A percentile compares a stretch with the other conserved stretches of the same genome.
phyloP scores from a whole-genome alignment of 257 asterid species.

The Solanum tarapatanum region DNA sequence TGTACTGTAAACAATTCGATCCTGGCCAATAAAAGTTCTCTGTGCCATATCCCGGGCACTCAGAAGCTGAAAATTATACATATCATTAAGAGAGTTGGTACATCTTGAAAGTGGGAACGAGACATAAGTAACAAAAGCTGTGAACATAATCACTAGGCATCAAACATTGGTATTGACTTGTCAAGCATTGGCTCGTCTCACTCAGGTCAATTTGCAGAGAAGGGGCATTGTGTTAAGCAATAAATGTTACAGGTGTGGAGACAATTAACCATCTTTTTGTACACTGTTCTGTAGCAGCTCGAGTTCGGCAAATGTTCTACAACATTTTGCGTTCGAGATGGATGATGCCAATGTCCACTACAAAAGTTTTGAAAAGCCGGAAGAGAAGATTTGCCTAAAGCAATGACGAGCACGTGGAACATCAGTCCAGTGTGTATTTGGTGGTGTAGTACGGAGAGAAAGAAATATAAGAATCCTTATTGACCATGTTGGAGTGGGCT shows the following conservation, averaged over 20 bases:
- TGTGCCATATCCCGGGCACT: constrained; percentile 97
- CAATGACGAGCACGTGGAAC: not conserved
- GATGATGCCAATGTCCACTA: not conserved
- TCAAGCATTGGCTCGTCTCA: not conserved
- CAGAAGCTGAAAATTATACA: constrained; percentile 40
- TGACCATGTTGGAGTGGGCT: not conserved
- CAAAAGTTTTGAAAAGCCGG: not conserved
- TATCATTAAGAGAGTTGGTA: not conserved
- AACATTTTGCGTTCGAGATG: not conserved
- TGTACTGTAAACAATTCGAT: constrained; percentile 76
- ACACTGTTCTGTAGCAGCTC: not conserved
- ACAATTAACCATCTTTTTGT: not conserved
- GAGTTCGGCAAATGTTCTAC: not conserved
- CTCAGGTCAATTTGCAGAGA: not conserved
- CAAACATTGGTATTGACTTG: not conserved
- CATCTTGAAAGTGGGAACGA: not conserved
- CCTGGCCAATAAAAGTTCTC: constrained; percentile 70
- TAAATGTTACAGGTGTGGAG: not conserved
- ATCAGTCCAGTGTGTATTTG: not conserved
- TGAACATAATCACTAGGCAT: not conserved
- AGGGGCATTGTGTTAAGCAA: not conserved
- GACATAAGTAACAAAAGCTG: not conserved
- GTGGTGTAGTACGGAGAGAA: not conserved
- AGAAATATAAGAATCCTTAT: not conserved
- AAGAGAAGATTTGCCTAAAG: not conserved